These are phyloP conservation scores for Russula sp. DNA, from an alignment of 768 basidiomycete species.

Conservation along the genomic window DNA sequence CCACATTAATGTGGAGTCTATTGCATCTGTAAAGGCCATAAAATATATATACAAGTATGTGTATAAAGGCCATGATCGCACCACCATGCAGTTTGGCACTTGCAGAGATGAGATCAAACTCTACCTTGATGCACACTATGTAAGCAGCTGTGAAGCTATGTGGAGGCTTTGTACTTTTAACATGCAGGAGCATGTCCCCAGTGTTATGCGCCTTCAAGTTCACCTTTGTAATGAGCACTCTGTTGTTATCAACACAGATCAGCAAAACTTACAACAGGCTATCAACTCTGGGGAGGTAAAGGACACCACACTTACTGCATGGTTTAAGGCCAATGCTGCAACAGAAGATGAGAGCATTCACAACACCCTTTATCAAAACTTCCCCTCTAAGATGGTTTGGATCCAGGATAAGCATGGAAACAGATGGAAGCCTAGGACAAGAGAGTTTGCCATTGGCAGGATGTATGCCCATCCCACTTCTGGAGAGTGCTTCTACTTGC, in stretches of 20 bases:
- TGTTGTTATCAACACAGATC: slow-evolving; percentile 33
- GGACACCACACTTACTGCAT: slow-evolving; percentile 30
- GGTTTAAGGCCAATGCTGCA: slow-evolving; percentile 24
- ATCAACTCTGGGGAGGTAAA: slow-evolving; percentile 16
- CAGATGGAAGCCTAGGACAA: slow-evolving; percentile 30
- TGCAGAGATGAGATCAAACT: slow-evolving; percentile 29
- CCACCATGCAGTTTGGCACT: slow-evolving; percentile 29
- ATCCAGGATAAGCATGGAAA: too few species aligned
- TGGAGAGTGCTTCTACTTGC: neutral
- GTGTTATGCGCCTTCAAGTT: neutral
- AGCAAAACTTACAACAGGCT: slow-evolving; percentile 20
- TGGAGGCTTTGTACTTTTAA: neutral
- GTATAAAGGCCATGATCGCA: slow-evolving; percentile 41
- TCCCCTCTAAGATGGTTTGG: slow-evolving; percentile 21
- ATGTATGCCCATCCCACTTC: neutral
- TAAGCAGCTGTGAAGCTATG: too few species aligned
- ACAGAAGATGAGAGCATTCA: slow-evolving; percentile 26
- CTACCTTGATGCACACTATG: slow-evolving; percentile 10
- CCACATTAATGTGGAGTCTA: slow-evolving; percentile 44
- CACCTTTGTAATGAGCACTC: neutral
- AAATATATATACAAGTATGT: slow-evolving; percentile 46
- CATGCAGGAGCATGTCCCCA: neutral
- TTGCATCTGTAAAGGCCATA: slow-evolving; percentile 24
- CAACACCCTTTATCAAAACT: slow-evolving; percentile 32
- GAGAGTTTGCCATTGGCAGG: slow-evolving; percentile 15